Evolutionary conservation across 2,329 filamentous ascomycete genomes (phyloP), one percentile per base, ranked within the genome.

Genomic region (Daldinia sp.): DNA sequence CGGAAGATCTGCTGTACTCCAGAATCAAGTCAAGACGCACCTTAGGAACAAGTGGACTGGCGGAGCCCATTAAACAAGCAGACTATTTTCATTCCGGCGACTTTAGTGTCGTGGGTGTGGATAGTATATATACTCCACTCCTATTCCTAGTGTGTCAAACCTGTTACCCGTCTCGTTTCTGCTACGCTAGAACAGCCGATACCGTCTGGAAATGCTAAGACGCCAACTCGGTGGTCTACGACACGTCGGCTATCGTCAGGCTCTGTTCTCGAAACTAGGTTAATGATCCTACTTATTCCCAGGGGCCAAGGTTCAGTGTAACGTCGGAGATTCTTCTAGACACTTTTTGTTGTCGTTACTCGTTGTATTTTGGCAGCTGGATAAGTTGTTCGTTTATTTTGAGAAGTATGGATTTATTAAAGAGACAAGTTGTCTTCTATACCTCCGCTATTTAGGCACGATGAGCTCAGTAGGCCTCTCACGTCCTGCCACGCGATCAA

Each of bases 1-100:
- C 57, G 60, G 60, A 63, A 55, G 61, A 66, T 67, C 61, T 67
- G 34, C 61, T 64, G 54, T 55, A 61, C 64, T 64, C 60, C 64
- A 64, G 60, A 64, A 37, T 52, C 47, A 15, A 30, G 45, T 27
- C 32, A 39, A 49, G 47, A 60, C 32, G 30, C 56, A 52, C 17
- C 19, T 52, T 19, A 50, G 39, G 41, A 21, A 15, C 37, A 43
- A 51, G 58, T 43, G 51, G 37, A 35, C 45, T 39, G 21, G 51
- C 45, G 58, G 59, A 52, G 30, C 52, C n/a, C 54, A 50, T 58
- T 47, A 57, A 54, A 58, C 49, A 58, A 53, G 54, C 35, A 52
- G 32, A 60, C 50, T 52, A 51, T 30, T 34, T n/a, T 45, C 29
- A 10, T 29, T 50, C 47, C 27, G 53, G 43, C 43, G 27, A 45